phyloP scores from a whole-genome alignment of 768 basidiomycete genomes.

The Boletus sp. region DNA sequence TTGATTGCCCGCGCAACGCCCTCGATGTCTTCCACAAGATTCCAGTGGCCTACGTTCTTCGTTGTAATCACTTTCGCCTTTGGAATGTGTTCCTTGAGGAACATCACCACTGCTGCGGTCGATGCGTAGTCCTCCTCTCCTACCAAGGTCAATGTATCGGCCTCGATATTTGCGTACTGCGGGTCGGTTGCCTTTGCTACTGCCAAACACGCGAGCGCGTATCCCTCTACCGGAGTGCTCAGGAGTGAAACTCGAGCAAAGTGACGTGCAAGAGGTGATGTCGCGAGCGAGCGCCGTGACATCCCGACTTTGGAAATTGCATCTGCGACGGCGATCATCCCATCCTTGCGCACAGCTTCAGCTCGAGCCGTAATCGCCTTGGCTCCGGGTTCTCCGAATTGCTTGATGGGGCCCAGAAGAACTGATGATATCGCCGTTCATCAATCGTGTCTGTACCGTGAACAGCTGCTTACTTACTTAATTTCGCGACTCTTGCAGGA shows the following conservation, averaged over 20 bases:
- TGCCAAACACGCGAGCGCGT: neutral
- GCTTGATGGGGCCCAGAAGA: neutral
- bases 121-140: neutral
- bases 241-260: constrained; percentile 1
- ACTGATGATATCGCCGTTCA: neutral
- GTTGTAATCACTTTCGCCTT: neutral
- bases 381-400: neutral
- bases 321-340: constrained; percentile 7
- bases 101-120: neutral
- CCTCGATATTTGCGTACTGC: neutral
- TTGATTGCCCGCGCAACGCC: constrained; percentile 3
- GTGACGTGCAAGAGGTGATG: neutral
- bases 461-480: constrained; percentile 1
- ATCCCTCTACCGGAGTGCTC: neutral
- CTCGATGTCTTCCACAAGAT: constrained; percentile 6
- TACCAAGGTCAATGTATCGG: constrained; percentile 4
- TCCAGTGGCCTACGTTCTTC: constrained; percentile 3
- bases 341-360: constrained; percentile 1
- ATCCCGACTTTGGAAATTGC: constrained; percentile 2
- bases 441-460: neutral
- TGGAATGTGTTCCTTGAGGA: constrained; percentile 3
- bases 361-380: neutral
- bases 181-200: neutral
- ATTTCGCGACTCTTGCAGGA: constrained; percentile 2
- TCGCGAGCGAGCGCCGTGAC: constrained; percentile 1